Evolutionary conservation across 2,329 filamentous ascomycete genomes (phyloP), one percentile per base, ranked within the genome.

Genomic region (Aspergillus sp.): DNA sequence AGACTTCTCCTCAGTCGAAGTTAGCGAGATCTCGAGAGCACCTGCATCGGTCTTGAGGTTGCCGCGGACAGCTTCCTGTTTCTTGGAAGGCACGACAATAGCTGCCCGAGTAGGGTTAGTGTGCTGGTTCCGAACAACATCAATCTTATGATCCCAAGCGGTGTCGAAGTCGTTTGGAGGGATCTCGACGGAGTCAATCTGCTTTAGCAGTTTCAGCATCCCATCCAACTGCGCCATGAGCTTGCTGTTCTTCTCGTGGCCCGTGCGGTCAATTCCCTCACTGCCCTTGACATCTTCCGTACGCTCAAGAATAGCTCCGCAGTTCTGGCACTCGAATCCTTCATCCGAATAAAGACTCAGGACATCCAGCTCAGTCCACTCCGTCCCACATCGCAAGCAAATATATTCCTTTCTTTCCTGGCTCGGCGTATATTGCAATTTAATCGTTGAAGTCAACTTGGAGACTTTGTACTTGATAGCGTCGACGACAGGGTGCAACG

Each of bases 401-500:
- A 89, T 88, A 68, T 93, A 96, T 71, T 98, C 95, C 74, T 97
- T 97, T 73, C 91, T 89, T 74, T 98, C 93, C 55, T 85, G 85
- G 9, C 88, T 89, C 0, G 91, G 88, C 17, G 90, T 87, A 15
- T 90, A 90, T 57, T 91, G 88, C 15, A 88, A 87, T 75, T 97
- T 93, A 58, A 98, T 91, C 54, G 89, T 87, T 72, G 93, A 93
- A 64, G 93, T 92, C 65, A 98, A 86, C 56, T 88, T 89, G 71
- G 93, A 93, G 51, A 96, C 87, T 61, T 91, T 89, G 84, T 90
- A 99, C 75, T 99, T 99, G 77, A 96, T 96, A 48, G 91, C 91
- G 76, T 99, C 95, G 69, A 99, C 91, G 36, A 93, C 91, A 57
- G 91, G 89, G 58, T 95, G 91, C 69, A 96, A 96, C 72, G 97